These are phyloP conservation scores for Monosporascus sp. DNA, from an alignment of 2,329 filamentous ascomycete genomes.

Conservation along the genomic window DNA sequence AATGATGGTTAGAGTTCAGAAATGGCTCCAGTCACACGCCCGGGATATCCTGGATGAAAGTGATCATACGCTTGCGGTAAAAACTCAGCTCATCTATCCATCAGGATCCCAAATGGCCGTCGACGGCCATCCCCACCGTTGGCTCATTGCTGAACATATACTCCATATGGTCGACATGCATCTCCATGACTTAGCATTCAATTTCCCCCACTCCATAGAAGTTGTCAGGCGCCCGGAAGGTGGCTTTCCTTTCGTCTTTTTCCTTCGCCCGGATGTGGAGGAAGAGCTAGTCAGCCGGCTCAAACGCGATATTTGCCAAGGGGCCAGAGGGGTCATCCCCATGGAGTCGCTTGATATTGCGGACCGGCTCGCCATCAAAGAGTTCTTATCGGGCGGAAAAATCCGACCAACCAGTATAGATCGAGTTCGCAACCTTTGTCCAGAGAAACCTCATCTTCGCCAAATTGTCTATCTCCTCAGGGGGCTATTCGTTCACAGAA, in stretches of 20 bases:
- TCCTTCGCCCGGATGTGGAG: constrained; percentile 45
- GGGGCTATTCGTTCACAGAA: constrained; percentile 55
- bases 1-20: constrained; percentile 46
- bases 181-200: constrained; percentile 29
- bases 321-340: constrained; percentile 25
- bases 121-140: constrained; percentile 48
- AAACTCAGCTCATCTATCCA: constrained; percentile 53
- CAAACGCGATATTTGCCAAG: constrained; percentile 34
- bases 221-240: constrained; percentile 32
- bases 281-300: constrained; percentile 37
- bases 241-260: constrained; percentile 52
- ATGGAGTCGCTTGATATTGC: constrained; percentile 23
- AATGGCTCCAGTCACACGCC: constrained; percentile 41
- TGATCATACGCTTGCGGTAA: constrained; percentile 47
- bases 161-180: constrained; percentile 36
- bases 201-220: constrained; percentile 40
- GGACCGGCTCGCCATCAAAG: constrained; percentile 21
- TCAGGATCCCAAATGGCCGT: constrained; percentile 42
- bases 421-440: constrained; percentile 23
- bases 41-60: constrained; percentile 63
- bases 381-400: constrained; percentile 23
- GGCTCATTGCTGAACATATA: constrained; percentile 38
- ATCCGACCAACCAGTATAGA: constrained; percentile 16
- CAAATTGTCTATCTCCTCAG: constrained; percentile 50
- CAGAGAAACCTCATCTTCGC: constrained; percentile 26